Conservation (phyloP, 2,329 filamentous ascomycete species). For the Aspergillus sp. region DNA sequence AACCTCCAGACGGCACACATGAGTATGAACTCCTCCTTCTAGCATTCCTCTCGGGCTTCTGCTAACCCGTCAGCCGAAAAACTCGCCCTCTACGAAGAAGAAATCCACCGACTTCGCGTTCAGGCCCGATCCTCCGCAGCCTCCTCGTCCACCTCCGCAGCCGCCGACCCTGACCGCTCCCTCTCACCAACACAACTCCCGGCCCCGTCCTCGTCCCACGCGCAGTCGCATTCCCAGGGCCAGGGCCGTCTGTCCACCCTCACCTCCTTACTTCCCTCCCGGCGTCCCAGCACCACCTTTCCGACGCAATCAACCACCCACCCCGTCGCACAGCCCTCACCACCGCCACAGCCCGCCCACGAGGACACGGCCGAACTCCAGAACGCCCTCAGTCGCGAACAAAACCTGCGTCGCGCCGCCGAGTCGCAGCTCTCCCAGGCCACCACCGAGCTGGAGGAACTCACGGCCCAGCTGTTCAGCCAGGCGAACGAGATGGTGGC, state of each 20-base stretch:
- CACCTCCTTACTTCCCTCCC: conserved; percentile 39
- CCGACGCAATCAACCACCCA: conserved; percentile 12
- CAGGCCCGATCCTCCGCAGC: conserved; percentile 27
- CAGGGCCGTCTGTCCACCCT: conserved; percentile 38
- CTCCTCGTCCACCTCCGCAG: conserved; percentile 24
- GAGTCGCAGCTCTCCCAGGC: conserved; percentile 55
- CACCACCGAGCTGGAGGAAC: conserved; percentile 59
- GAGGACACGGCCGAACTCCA: conserved; percentile 46
- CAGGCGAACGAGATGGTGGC: conserved; percentile 68
- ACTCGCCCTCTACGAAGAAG: conserved; percentile 63
- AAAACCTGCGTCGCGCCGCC: conserved; percentile 54
- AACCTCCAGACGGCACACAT: conserved; percentile 53
- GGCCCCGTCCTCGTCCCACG: conserved; percentile 14
- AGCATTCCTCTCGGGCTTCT: neutral
- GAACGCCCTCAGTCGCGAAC: conserved; percentile 54
- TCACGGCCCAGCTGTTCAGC: conserved; percentile 59
- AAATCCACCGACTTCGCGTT: conserved; percentile 51
- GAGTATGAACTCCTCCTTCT: conserved; percentile 37
- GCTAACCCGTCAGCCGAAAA: conserved; percentile 45
- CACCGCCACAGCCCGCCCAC: conserved; percentile 16
- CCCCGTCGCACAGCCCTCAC: conserved; percentile 18
- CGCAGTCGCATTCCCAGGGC: conserved; percentile 21
- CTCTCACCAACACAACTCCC: conserved; percentile 36
- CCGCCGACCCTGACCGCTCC: conserved; percentile 29
- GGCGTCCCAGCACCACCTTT: conserved; percentile 32